Base-by-base conservation (phyloP, 2,329 filamentous ascomycete species). In the Mycosphaerella arachidis region DNA sequence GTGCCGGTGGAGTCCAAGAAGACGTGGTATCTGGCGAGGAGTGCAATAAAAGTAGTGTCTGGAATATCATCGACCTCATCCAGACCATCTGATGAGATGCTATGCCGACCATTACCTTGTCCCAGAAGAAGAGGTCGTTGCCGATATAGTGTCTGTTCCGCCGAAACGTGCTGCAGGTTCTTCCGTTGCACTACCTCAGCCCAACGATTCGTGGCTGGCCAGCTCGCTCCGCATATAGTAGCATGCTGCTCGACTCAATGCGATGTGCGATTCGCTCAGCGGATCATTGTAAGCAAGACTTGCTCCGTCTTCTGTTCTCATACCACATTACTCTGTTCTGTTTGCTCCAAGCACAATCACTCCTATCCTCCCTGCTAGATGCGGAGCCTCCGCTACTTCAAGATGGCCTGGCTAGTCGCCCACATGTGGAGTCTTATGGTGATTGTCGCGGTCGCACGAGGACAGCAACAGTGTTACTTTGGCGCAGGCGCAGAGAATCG, bases 391-490 rank as follows among this genome's bases (percentile, higher is more conserved):
- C 33, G 10, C 13, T 16, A 40, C 54, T 13, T 24, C 40, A 30
- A n/a, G 37, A 31, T 54, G 58, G 16, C 20, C 16, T 31, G 13
- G 9, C 30, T 20, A 10, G 37, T 55, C 30, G 43, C 40, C 16
- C 16, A 20, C 45, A 30, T 55, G 45, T 53, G 58, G 53, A 20
- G 9, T n/a, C 29, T 56, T 29, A 31, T 59, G 6, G n/a, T 61
- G 5, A 35, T 64, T 6, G 27, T 40, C 18, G 52, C 18, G 5
- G 37, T 46, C 31, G 50, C 46, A 7, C 20, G 27, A 10, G 66
- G 59, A n/a, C 69, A 70, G 35, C 67, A 72, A 51, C 65, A 70
- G 59, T 72, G 70, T 60, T 72, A 72, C 59, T 71, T 65, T 52
- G 69, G 65, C 13, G 63, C 67, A 5, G 70, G 69, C 6, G 65